These are phyloP conservation scores for Exophiala phaeomuriformis DNA, from an alignment of 2,329 filamentous ascomycete species.

Conservation along the genomic window DNA sequence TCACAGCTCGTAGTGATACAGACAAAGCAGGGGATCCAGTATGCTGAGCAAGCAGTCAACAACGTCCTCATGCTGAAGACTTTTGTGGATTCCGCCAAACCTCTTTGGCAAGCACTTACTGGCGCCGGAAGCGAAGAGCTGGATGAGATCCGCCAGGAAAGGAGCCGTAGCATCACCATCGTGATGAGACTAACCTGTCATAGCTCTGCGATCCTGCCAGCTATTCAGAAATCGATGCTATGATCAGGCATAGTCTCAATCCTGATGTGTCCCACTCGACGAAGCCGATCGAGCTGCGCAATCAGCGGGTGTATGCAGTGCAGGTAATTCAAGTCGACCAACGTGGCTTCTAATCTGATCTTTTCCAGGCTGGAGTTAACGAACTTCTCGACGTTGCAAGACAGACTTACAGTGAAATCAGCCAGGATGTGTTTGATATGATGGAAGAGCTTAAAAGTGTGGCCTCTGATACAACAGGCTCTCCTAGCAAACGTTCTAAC, in stretches of 20 bases:
- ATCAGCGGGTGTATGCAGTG: slow-evolving; percentile 85
- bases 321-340: slow-evolving; percentile 45
- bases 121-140: slow-evolving; percentile 60
- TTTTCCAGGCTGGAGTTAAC: slow-evolving; percentile 64
- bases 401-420: slow-evolving; percentile 83
- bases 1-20: slow-evolving; percentile 68
- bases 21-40: slow-evolving; percentile 55
- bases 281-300: slow-evolving; percentile 74
- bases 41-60: slow-evolving; percentile 75
- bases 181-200: slow-evolving; percentile 8
- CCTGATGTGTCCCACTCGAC: slow-evolving; percentile 71
- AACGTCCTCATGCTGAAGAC: slow-evolving; percentile 80
- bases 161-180: not conserved
- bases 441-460: slow-evolving; percentile 60
- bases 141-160: slow-evolving; percentile 56
- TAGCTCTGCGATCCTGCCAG: slow-evolving; percentile 59
- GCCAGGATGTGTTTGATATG: slow-evolving; percentile 66
- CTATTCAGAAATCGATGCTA: slow-evolving; percentile 52
- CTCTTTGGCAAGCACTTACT: slow-evolving; percentile 60
- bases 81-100: slow-evolving; percentile 62
- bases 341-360: not conserved
- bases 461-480: not conserved
- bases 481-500: slow-evolving; percentile 22
- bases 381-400: slow-evolving; percentile 82
- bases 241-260: slow-evolving; percentile 68